Percentiles rank a stretch among this genome's conserved stretches.
Conservation (phyloP, 768 basidiomycete genomes). For the Omphalotus guepiniiformis region DNA sequence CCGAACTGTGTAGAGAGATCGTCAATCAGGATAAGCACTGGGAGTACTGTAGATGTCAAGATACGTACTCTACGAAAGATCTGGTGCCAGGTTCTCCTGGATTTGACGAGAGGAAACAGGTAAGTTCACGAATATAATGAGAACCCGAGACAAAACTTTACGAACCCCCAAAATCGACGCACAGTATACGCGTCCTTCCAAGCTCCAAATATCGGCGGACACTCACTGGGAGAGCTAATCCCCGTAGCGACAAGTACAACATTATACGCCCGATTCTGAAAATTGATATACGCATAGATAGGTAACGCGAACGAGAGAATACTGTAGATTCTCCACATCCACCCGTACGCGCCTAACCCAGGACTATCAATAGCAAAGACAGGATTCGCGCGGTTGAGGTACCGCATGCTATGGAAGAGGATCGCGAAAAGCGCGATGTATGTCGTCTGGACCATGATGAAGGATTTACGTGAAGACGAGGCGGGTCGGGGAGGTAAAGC, state of each 20-base stretch:
- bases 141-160: neutral
- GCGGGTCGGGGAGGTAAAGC: slow-evolving; percentile 16
- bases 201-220: slow-evolving; percentile 27
- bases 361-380: slow-evolving; percentile 12
- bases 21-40: too few relatives aligned
- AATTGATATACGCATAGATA: slow-evolving; percentile 14
- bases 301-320: slow-evolving; percentile 19
- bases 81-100: slow-evolving; percentile 9
- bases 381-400: slow-evolving; percentile 10
- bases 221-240: slow-evolving; percentile 20
- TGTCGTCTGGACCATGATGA: slow-evolving; percentile 18
- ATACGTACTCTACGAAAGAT: slow-evolving; percentile 11
- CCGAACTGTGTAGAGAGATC: too few relatives aligned
- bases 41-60: too few relatives aligned
- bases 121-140: too few relatives aligned
- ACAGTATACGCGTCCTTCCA: slow-evolving; percentile 1
- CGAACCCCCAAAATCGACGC: slow-evolving; percentile 7
- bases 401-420: slow-evolving; percentile 14
- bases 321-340: slow-evolving; percentile 14
- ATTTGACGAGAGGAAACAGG: neutral
- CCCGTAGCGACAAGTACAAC: slow-evolving; percentile 11
- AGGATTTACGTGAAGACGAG: slow-evolving; percentile 15
- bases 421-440: slow-evolving; percentile 10
- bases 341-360: slow-evolving; percentile 10
- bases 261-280: slow-evolving; percentile 9